phyloP scores from a whole-genome alignment of 345 rosid species.

The Boechera divaricarpa region DNA sequence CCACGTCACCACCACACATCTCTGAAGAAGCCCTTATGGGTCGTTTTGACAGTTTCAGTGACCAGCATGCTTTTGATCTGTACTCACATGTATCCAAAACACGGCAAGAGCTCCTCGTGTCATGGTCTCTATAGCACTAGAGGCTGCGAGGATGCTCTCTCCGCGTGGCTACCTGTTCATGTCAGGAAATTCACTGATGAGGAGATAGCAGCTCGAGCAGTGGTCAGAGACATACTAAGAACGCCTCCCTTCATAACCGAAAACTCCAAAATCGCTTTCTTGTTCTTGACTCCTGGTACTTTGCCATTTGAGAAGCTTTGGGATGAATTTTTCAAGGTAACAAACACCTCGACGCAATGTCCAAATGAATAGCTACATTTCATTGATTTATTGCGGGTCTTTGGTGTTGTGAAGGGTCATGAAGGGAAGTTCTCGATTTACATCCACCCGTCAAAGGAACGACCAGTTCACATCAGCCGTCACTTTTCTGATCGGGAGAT shows the following conservation, averaged over 20 bases:
- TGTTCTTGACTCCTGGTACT: conserved; percentile 88
- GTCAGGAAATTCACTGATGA: conserved; percentile 77
- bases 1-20: conserved; percentile 71
- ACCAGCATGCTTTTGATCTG: conserved; percentile 81
- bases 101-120: conserved; percentile 57
- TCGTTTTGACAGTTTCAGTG: conserved; percentile 72
- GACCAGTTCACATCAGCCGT: conserved; percentile 75
- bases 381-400: neutral
- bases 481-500: conserved; percentile 73
- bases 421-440: conserved; percentile 79
- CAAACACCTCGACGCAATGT: neutral
- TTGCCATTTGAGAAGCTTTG: conserved; percentile 95
- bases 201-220: conserved; percentile 75
- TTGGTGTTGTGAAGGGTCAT: conserved; percentile 63
- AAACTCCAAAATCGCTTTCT: conserved; percentile 84
- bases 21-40: conserved; percentile 84
- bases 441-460: conserved; percentile 79
- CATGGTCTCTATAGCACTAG: conserved; percentile 61
- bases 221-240: conserved; percentile 71
- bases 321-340: conserved; percentile 86
- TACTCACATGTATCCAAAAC: conserved; percentile 72
- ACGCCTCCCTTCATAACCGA: conserved; percentile 55
- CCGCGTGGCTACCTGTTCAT: conserved; percentile 93
- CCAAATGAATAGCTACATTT: neutral
- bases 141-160: conserved; percentile 69